Evolutionary conservation across 352 stramenopile genomes (phyloP), one percentile per base, ranked within the genome.

Genomic region (Phytophthora constricta): DNA sequence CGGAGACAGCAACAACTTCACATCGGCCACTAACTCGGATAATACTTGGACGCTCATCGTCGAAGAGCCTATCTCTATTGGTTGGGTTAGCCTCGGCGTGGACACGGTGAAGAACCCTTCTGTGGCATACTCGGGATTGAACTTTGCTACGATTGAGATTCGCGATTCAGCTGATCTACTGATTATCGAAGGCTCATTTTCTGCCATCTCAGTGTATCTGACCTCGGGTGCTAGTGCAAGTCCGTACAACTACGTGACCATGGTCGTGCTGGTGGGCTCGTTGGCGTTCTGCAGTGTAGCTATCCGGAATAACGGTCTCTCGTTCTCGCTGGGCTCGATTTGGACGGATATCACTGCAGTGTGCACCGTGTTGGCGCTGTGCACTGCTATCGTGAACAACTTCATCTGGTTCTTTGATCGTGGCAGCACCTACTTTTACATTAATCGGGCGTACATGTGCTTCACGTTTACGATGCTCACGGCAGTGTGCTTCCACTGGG

Each of bases 391-490:
- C 54, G 53, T 95, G 37, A 95, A 95, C 84, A 96, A 96, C 62
- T 70, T 93, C 10, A 62, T 93, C n/a, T 96, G 88, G 88, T 74
- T 84, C 34, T 84, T 95, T 41, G 57, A 60, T 28, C 82, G 82
- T 39, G 77, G 82, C 26, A 89, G 76, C 58, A 69, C 81, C 19
- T 96, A 91, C 69, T 96, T 95, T 48, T 95, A 95, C 74, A 79
- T 96, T 34, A 89, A 87, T 50, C 77, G 86, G 11, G 69, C 87
- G 37, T 89, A 91, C 34, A 49, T 92, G 43, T 95, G 87, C 72
- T 89, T 96, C 61, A 94, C 87, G 22, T 96, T 95, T 52, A 96
- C 89, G 53, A 96, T 96, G 89, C 74, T 96, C 20, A 89, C 83
- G 19, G 86, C 87, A 4, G 89, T 96, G 57, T 95, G 87, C 62